These are phyloP conservation scores for Candolleomyces efflorescens DNA, from an alignment of 768 basidiomycete species.

Conservation along the genomic window DNA sequence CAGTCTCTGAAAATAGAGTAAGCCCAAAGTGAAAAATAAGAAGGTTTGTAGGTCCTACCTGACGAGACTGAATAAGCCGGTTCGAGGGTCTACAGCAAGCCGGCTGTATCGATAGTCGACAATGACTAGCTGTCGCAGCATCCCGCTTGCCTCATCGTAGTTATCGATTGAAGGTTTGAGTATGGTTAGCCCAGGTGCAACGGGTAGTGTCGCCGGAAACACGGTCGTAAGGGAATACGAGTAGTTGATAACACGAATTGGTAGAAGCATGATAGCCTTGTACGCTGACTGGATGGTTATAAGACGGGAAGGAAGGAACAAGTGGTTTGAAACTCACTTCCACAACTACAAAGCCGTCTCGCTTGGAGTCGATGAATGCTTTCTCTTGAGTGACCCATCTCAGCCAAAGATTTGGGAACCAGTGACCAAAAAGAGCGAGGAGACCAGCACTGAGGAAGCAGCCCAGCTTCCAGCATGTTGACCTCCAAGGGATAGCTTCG, in stretches of 20 bases:
- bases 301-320: constrained; percentile 5
- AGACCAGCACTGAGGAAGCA: constrained; percentile 69
- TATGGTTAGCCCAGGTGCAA: constrained; percentile 23
- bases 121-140: constrained; percentile 52
- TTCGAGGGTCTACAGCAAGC: constrained; percentile 81
- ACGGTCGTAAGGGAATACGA: constrained; percentile 78
- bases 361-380: constrained; percentile 63
- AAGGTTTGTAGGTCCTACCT: constrained; percentile 48
- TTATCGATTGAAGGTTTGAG: constrained; percentile 27
- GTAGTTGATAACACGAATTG: constrained; percentile 63
- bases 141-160: constrained; percentile 26
- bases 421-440: constrained; percentile 80
- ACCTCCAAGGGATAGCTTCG: constrained; percentile 58
- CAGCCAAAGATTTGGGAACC: constrained; percentile 93
- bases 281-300: constrained; percentile 64
- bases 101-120: constrained; percentile 93
- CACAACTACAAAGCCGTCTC: constrained; percentile 76
- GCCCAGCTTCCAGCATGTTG: constrained; percentile 64
- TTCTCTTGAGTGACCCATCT: constrained; percentile 80
- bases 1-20: constrained; percentile 60
- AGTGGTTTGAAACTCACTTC: constrained; percentile 57
- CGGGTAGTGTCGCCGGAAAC: constrained; percentile 46
- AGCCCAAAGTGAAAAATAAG: background rate
- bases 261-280: constrained; percentile 76
- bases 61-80: constrained; percentile 77